These are phyloP conservation scores for Cercospora citrullina DNA, from an alignment of 2,329 filamentous ascomycete species.

Conservation along the genomic window DNA sequence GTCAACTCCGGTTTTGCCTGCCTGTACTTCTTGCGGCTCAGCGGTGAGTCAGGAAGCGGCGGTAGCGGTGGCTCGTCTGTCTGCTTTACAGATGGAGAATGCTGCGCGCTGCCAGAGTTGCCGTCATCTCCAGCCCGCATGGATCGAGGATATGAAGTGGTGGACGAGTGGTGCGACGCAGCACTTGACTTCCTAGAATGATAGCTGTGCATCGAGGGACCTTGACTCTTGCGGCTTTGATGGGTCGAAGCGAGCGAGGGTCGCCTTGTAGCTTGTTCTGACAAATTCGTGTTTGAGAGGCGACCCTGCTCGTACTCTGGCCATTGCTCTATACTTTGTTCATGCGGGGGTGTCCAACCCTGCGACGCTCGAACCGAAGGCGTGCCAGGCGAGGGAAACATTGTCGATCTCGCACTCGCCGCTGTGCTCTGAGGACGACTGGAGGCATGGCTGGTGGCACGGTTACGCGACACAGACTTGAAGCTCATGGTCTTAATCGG, in stretches of 20 bases:
- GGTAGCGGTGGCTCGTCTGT: neutral
- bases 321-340: neutral
- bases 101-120: neutral
- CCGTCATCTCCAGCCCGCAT: neutral
- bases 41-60: conserved; percentile 2
- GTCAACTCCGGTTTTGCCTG: conserved; percentile 15
- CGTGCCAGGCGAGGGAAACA: neutral
- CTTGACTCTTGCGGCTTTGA: conserved; percentile 7
- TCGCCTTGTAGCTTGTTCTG: neutral
- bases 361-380: neutral
- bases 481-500: conserved; percentile 10
- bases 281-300: neutral
- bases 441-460: neutral
- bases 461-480: neutral
- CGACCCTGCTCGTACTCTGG: neutral
- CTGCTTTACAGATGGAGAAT: neutral
- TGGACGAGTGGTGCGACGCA: conserved; percentile 5
- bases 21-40: neutral
- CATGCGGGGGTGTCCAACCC: neutral
- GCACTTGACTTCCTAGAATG: conserved; percentile 7
- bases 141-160: neutral
- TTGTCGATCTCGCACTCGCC: neutral
- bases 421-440: conserved; percentile 5
- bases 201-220: neutral
- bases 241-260: conserved; percentile 1